phyloP scores from a whole-genome alignment of 2,329 filamentous ascomycete genomes.

The Cladosporium sp. region DNA sequence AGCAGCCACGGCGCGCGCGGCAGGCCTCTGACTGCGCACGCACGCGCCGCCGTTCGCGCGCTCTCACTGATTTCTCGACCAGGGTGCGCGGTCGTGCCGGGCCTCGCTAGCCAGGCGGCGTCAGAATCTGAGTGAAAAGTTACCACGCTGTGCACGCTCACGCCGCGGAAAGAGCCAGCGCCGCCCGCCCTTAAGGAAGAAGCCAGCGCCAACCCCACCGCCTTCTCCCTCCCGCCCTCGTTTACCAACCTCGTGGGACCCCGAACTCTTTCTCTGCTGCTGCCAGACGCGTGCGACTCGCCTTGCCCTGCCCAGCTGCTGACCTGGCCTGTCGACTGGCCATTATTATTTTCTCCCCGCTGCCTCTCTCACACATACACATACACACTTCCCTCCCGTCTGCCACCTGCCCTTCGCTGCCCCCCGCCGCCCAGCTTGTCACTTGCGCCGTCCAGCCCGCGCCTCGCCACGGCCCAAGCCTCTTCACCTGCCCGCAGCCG shows the following conservation, averaged over 20 bases:
- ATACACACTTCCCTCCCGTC: neutral
- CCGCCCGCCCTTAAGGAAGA: conserved; percentile 7
- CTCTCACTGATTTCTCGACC: neutral
- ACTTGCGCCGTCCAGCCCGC: neutral
- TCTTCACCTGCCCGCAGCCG: neutral
- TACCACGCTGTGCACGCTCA: neutral
- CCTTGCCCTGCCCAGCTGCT: neutral
- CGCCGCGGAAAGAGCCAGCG: neutral
- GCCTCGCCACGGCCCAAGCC: neutral
- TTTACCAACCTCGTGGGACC: conserved; percentile 11
- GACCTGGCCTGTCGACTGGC: neutral
- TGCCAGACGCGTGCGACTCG: conserved; percentile 4
- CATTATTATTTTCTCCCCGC: neutral
- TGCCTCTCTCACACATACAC: neutral
- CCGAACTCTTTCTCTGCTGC: neutral
- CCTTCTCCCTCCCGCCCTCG: conserved; percentile 11
- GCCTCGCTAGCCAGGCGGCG: neutral
- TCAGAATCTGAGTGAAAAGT: neutral
- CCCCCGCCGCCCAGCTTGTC: neutral
- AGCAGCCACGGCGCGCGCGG: neutral
- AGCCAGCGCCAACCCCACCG: conserved; percentile 11
- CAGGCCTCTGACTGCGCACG: neutral
- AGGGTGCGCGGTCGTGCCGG: neutral
- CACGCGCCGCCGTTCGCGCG: neutral
- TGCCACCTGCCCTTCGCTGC: neutral